phyloP scores from a whole-genome alignment of 495 filamentous ascomycete genomes.

The Xylaria castorea region DNA sequence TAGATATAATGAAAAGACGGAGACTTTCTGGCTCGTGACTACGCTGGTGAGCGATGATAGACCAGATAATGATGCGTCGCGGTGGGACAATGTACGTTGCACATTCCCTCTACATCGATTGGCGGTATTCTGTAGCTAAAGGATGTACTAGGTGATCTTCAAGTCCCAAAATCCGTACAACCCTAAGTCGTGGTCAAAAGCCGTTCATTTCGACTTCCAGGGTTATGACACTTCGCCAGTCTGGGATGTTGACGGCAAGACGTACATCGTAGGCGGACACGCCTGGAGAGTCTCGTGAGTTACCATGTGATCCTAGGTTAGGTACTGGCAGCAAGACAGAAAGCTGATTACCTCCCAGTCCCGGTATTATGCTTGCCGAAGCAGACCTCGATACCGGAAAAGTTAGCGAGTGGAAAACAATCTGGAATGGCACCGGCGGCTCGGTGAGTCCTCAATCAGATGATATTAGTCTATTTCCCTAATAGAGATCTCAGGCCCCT shows the following conservation, averaged over 20 bases:
- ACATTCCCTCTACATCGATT: neutral
- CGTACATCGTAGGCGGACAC: conserved; percentile 54
- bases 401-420: conserved; percentile 45
- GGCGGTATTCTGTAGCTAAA: neutral
- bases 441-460: conserved; percentile 28
- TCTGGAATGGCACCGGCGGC: conserved; percentile 54
- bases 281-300: conserved; percentile 51
- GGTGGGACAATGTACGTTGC: conserved; percentile 50
- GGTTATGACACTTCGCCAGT: conserved; percentile 54
- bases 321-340: neutral
- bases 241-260: conserved; percentile 59
- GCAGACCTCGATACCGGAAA: conserved; percentile 47
- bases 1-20: conserved; percentile 41
- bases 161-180: conserved; percentile 46
- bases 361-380: conserved; percentile 48
- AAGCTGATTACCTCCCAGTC: conserved; percentile 32
- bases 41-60: conserved; percentile 52
- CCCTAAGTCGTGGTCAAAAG: conserved; percentile 44
- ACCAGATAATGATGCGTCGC: conserved; percentile 40
- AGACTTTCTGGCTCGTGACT: conserved; percentile 50
- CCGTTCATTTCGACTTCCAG: conserved; percentile 50
- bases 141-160: conserved; percentile 45
- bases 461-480: neutral
- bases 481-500: conserved; percentile 47
- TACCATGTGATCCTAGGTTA: neutral